Percentiles rank a stretch among this genome's conserved stretches.
Conservation (phyloP, 2,329 filamentous ascomycete species). For the Teratosphaeria destructans region DNA sequence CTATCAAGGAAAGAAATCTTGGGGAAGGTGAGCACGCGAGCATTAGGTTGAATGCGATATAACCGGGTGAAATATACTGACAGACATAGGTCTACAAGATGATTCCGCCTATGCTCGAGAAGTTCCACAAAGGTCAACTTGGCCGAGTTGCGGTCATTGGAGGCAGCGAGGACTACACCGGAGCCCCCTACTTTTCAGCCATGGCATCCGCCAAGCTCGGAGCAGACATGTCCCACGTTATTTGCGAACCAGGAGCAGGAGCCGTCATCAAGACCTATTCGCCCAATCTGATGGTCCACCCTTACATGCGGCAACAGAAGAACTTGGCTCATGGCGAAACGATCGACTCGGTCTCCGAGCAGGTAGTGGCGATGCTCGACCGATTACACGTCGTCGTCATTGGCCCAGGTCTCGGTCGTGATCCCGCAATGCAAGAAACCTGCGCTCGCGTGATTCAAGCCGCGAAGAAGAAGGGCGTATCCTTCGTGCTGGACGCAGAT, state of each 20-base stretch:
- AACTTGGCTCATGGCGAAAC: slow-evolving; percentile 45
- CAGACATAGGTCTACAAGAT: slow-evolving; percentile 50
- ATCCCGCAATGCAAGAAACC: slow-evolving; percentile 80
- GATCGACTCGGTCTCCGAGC: slow-evolving; percentile 52
- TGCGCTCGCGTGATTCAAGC: slow-evolving; percentile 68
- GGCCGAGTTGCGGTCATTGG: slow-evolving; percentile 89
- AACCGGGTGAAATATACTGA: neutral
- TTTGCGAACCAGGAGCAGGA: slow-evolving; percentile 80
- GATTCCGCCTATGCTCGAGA: slow-evolving; percentile 88
- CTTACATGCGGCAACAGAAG: slow-evolving; percentile 74
- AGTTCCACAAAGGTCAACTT: slow-evolving; percentile 96
- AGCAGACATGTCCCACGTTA: slow-evolving; percentile 89
- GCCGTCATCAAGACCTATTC: slow-evolving; percentile 94
- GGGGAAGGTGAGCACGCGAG: slow-evolving; percentile 47
- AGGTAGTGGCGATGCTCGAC: slow-evolving; percentile 69
- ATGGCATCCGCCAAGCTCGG: slow-evolving; percentile 90
- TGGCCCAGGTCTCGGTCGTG: slow-evolving; percentile 82
- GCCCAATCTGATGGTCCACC: slow-evolving; percentile 96
- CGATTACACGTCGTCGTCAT: slow-evolving; percentile 88
- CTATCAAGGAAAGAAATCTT: slow-evolving; percentile 62
- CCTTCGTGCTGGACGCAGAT: slow-evolving; percentile 86
- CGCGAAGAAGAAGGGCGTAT: slow-evolving; percentile 60
- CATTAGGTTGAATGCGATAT: neutral
- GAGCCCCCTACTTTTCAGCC: slow-evolving; percentile 94
- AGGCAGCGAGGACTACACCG: slow-evolving; percentile 91